These are phyloP conservation scores for Entomortierella lignicola DNA, from an alignment of 192 early-diverging fungal species.

Conservation along the genomic window DNA sequence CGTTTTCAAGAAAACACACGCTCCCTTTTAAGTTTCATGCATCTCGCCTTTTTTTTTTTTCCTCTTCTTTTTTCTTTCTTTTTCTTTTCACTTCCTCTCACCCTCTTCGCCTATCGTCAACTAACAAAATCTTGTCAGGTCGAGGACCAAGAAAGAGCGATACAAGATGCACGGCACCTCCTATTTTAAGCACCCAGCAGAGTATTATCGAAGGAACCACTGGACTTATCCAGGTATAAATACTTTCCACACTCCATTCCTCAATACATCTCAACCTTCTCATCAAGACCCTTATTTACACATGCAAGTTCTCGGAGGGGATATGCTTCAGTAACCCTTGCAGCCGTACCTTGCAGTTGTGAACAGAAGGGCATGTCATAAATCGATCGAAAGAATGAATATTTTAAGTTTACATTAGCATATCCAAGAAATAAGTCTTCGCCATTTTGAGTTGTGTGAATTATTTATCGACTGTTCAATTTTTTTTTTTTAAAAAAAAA, in stretches of 20 bases:
- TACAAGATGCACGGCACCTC: slow-evolving; percentile 2
- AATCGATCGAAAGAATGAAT: no score
- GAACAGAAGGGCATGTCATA: no score
- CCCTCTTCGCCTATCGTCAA: not conserved
- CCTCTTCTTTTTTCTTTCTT: not conserved
- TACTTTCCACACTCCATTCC: not conserved
- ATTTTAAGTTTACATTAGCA: no score
- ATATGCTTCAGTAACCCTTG: no score
- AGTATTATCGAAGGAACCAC: slow-evolving; percentile 31
- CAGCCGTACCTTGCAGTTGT: no score
- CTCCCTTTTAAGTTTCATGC: not conserved
- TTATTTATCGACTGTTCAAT: not conserved
- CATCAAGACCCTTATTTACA: no score
- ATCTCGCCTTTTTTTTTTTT: not conserved
- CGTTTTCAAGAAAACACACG: not conserved
- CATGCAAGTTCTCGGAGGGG: no score
- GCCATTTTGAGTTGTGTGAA: no score
- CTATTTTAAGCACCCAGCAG: slow-evolving; percentile 35
- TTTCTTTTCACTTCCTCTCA: slow-evolving; percentile 4
- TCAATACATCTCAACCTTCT: not conserved
- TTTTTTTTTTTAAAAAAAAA: not conserved
- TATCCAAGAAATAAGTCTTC: no score
- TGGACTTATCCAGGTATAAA: slow-evolving; percentile 51
- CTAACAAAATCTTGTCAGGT: not conserved
- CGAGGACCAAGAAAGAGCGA: not conserved